Conservation (phyloP, 1,139 yeast genomes). For the Candida buenavistaensis region DNA sequence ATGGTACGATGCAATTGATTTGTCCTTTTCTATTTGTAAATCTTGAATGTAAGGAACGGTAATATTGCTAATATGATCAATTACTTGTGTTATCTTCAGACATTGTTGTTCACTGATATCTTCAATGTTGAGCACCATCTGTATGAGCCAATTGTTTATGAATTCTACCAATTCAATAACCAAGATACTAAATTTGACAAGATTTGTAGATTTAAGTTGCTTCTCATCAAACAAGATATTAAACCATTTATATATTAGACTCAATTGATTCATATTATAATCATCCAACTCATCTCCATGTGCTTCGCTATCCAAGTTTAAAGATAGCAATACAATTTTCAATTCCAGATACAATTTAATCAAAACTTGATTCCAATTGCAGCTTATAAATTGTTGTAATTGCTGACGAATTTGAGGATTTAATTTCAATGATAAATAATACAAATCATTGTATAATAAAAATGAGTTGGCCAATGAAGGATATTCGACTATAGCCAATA, state of each 20-base stretch:
- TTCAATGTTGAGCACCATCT: conserved; percentile 24
- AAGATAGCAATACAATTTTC: conserved; percentile 17
- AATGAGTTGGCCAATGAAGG: conserved; percentile 35
- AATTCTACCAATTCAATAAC: conserved; percentile 30
- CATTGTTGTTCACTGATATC: conserved; percentile 44
- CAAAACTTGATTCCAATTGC: conserved; percentile 24
- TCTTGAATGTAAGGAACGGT: conserved; percentile 19
- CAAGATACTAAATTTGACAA: conserved; percentile 26
- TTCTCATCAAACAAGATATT: conserved; percentile 21
- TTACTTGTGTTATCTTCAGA: conserved; percentile 28
- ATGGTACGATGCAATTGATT: conserved; percentile 29
- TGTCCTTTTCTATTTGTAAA: conserved; percentile 18
- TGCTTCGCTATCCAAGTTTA: conserved; percentile 15
- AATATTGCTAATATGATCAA: conserved; percentile 20
- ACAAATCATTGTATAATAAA: conserved; percentile 37
- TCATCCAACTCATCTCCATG: conserved; percentile 20
- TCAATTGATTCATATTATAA: conserved; percentile 22
- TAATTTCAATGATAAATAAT: conserved; percentile 20
- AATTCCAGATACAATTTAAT: conserved; percentile 23
- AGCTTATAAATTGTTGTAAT: conserved; percentile 20
- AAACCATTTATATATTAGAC: conserved; percentile 27
- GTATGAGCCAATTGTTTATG: conserved; percentile 30
- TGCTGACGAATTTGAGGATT: conserved; percentile 1
- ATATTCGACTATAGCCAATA: conserved; percentile 34
- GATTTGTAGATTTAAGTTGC: conserved; percentile 28